These are phyloP conservation scores for Fonsecaea pugnacius DNA, from an alignment of 2,329 filamentous ascomycete species.

Conservation along the genomic window DNA sequence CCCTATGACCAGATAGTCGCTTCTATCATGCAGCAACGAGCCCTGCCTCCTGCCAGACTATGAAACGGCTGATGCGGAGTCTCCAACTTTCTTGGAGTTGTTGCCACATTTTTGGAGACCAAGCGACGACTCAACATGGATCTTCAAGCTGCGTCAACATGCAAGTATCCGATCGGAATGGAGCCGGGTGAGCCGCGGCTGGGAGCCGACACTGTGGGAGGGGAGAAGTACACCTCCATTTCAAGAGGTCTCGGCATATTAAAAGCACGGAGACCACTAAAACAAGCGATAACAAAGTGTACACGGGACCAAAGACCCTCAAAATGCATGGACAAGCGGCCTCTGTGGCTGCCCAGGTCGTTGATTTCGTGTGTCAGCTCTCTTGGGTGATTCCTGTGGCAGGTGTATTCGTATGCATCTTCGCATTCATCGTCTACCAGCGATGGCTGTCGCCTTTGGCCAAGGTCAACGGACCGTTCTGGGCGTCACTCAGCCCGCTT, in stretches of 20 bases:
- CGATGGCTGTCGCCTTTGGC: conserved; percentile 44
- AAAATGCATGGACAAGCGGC: not conserved
- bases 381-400: conserved; percentile 2
- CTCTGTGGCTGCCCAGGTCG: not conserved
- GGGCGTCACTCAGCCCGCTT: conserved; percentile 75
- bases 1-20: not conserved
- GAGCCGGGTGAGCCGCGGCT: not conserved
- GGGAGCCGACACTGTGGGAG: not conserved
- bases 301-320: not conserved
- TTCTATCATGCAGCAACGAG: not conserved
- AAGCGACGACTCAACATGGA: not conserved
- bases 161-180: not conserved
- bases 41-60: not conserved
- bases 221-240: not conserved
- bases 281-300: not conserved
- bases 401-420: not conserved
- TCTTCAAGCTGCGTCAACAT: not conserved
- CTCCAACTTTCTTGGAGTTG: conserved; percentile 3
- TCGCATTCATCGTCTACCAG: conserved; percentile 10
- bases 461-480: conserved; percentile 97
- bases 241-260: not conserved
- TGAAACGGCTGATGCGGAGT: not conserved
- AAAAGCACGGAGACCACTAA: not conserved
- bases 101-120: not conserved
- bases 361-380: not conserved